phyloP scores from a whole-genome alignment of 768 basidiomycete species.

The Kwoniella bestiolae region DNA sequence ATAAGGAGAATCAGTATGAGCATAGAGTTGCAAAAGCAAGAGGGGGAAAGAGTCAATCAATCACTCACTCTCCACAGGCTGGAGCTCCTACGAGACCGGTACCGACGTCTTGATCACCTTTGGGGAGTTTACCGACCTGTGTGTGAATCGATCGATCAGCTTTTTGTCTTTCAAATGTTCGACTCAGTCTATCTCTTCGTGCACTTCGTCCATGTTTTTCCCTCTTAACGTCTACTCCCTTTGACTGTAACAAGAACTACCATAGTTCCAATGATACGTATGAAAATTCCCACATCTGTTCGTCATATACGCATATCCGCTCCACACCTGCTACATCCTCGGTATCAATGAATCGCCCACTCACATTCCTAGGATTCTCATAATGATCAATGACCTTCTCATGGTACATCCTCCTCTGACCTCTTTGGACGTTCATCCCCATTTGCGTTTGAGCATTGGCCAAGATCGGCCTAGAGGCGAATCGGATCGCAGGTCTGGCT shows the following conservation, averaged over 20 bases:
- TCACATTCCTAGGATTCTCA: constrained; percentile 93
- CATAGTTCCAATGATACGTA: too few relatives aligned
- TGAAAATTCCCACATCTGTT: too few relatives aligned
- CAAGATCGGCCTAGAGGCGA: constrained; percentile 3
- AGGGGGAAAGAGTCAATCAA: not conserved
- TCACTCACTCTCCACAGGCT: constrained; percentile 78
- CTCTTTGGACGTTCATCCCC: constrained; percentile 19
- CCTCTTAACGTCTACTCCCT: too few relatives aligned
- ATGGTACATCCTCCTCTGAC: constrained; percentile 73
- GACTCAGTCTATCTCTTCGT: too few relatives aligned
- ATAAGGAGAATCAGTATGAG: too few relatives aligned
- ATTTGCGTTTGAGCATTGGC: constrained; percentile 20
- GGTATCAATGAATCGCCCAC: constrained; percentile 50
- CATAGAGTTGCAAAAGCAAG: not conserved
- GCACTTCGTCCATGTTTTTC: too few relatives aligned
- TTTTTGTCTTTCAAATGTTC: too few relatives aligned
- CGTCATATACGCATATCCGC: too few relatives aligned
- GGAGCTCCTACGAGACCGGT: constrained; percentile 98
- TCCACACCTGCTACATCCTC: not conserved
- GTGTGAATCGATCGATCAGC: constrained; percentile 63
- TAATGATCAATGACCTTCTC: constrained; percentile 90
- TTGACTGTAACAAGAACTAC: too few relatives aligned
- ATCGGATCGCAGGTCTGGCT: constrained; percentile 17
- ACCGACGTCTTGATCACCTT: constrained; percentile 87
- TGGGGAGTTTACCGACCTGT: constrained; percentile 94